Base-by-base conservation (phyloP, 2,329 filamentous ascomycete genomes). In the Cladobotryum protrusum region DNA sequence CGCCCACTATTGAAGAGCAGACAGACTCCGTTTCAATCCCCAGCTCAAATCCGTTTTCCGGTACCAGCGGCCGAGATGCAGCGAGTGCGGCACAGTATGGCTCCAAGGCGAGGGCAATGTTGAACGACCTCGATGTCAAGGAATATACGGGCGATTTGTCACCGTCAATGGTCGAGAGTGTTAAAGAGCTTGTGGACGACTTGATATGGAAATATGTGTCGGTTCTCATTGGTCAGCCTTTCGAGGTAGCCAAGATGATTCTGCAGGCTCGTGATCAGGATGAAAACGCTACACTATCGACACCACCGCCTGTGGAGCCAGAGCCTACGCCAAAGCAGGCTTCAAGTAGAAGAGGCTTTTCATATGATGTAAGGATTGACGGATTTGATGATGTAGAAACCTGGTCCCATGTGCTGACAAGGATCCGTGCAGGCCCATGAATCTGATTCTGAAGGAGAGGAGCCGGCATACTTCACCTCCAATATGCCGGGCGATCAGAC, bases 231-330 rank as follows among this genome's bases (percentile, higher is more conserved):
- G 87, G 89, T 48, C 93, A 99, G 70, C 93, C 93, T 13, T 97
- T 99, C 67, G 93, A 97, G 74, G 91, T 96, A 51, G 90, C 92
- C 63, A 97, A 96, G 77, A 93, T 86, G 13, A 81, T 97, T 49
- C 72, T 99, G 59, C 93, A 99, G 70, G 82, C 90, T 46, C 82
- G 77, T 56, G 71, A 68, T 54, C 79, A 83, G 59, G 78, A 79
- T 57, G 74, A 74, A 47, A 59, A 71, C 34, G 73, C 72, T 37
- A 54, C 58, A 9, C 46, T 63, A 35, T 51, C 57, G 14, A 51
- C 58, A 15, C 53, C 56, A n/a, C 45, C 49, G 9, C 37, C 37
- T 9, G 17, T 17, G 20, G 58, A 62, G 33, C 59, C 55, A 13
- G 63, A 63, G 39, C 47, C 49, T 7, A 54, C 43, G 45, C 53